Base-by-base conservation (phyloP, 805 yeast species). In the Cyberlindnera bimundalis region DNA sequence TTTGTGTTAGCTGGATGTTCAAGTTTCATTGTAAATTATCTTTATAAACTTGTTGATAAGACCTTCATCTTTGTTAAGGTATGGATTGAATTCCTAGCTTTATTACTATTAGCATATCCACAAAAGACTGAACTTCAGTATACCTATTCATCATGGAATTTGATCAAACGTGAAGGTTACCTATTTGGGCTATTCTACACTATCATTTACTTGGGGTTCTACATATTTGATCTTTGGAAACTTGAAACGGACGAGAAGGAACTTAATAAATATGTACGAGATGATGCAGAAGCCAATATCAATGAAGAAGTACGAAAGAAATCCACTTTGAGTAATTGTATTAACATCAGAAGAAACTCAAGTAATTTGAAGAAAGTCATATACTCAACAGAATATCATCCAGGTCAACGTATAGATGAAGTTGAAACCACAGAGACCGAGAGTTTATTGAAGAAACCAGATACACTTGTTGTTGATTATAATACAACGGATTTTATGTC, bases 61-160 rank as follows among this genome's bases (percentile, higher is more conserved):
- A 43, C 54, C 12, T 60, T 60, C 40, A 59, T 56, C 42, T 56
- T 58, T 6, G 31, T 64, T 15, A 61, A 67, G 46, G 64, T 64
- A 35, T 60, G 65, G 64, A 49, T 65, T 31, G 57, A 62, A 45
- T 59, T 68, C 28, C 43, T 62, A 27, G 60, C 68, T 2, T 41
- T 68, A 7, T 50, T 65, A 14, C 53, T 63, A 13, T 46, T 67
- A 39, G 70, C 73, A 19, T 65, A 65, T 36, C 73, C 73, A 3
- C 73, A 68, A 40, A 47, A 57, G 24, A 61, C 64, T 7, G 49
- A 45, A 12, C 42, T 38, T 12, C 46, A 53, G 23, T 40, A 47
- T 29, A 49, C 55, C 13, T 40, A 48, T 26, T 48, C 58, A 2
- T 37, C 42, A 18, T 68, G 71, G 69, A 68, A 67, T 35, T 55